Conservation (phyloP, 2,329 filamentous ascomycete species). For the Hyphodiscus sp. region DNA sequence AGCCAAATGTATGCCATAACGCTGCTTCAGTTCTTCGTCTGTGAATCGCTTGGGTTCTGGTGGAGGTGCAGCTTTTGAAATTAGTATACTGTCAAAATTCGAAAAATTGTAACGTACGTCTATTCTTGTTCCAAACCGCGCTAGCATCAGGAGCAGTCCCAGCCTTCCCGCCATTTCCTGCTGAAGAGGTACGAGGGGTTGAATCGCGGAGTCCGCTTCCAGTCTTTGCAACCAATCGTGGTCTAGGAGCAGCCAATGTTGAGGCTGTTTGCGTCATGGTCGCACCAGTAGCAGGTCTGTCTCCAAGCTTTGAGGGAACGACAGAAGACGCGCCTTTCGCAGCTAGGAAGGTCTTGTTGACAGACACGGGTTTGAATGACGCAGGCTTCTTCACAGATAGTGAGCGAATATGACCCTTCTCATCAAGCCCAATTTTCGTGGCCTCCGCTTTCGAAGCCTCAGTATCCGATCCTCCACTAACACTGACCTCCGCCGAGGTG, state of each 20-base stretch:
- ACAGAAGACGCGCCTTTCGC: constrained; percentile 51
- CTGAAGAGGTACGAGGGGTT: constrained; percentile 36
- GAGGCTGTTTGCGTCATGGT: constrained; percentile 31
- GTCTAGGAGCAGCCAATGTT: constrained; percentile 49
- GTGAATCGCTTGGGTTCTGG: constrained; percentile 77
- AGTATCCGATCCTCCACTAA: constrained; percentile 70
- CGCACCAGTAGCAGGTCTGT: constrained; percentile 34
- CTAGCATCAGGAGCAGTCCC: constrained; percentile 61
- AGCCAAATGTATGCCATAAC: constrained; percentile 80
- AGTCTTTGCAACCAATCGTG: constrained; percentile 70
- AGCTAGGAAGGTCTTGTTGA: constrained; percentile 78
- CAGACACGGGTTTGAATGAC: constrained; percentile 78
- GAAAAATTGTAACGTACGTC: constrained; percentile 51
- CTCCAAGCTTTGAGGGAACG: constrained; percentile 42
- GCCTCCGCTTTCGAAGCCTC: constrained; percentile 58
- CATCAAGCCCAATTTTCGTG: constrained; percentile 47
- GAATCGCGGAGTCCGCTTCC: constrained; percentile 54
- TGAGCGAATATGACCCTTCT: constrained; percentile 52
- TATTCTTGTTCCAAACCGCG: constrained; percentile 85
- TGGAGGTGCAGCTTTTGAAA: constrained; percentile 46
- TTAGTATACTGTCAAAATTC: constrained; percentile 21
- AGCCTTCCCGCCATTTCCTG: constrained; percentile 50
- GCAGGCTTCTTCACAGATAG: constrained; percentile 65
- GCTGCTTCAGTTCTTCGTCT: constrained; percentile 76
- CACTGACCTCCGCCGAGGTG: constrained; percentile 59